Conservation (phyloP, 1,284 basidiomycete genomes). For the Stereum hirsutum region DNA sequence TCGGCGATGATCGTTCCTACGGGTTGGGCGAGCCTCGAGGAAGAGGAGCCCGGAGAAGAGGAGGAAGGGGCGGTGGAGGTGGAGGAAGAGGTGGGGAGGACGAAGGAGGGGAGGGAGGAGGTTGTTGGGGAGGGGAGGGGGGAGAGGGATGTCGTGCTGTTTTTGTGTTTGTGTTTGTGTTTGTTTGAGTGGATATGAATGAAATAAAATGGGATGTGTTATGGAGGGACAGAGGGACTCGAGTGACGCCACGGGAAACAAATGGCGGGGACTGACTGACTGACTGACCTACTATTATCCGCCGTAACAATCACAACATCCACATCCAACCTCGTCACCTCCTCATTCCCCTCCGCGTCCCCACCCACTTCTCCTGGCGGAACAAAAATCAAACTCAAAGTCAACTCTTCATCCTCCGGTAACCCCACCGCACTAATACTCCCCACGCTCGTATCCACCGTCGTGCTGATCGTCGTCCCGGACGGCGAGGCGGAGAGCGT, state of each 20-base stretch:
- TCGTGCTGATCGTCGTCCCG: constrained; percentile 17
- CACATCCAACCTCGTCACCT: constrained; percentile 16
- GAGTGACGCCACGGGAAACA: neutral
- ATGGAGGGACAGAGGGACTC: too few relatives aligned
- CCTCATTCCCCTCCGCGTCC: too few relatives aligned
- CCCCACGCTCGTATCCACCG: constrained; percentile 18
- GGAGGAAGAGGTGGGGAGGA: constrained; percentile 8
- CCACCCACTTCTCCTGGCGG: constrained; percentile 2
- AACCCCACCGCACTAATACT: constrained; percentile 18
- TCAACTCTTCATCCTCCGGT: constrained; percentile 16
- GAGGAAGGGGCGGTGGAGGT: constrained; percentile 1
- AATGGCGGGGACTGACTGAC: neutral
- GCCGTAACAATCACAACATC: constrained; percentile 15
- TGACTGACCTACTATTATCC: constrained; percentile 4
- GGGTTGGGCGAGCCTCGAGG: constrained; percentile 9
- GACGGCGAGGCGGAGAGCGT: constrained; percentile 19
- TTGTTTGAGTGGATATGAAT: too few relatives aligned
- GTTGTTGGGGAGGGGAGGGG: constrained; percentile 9
- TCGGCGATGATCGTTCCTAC: constrained; percentile 13
- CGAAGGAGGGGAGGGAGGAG: constrained; percentile 12
- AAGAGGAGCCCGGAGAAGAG: neutral
- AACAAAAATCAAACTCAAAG: constrained; percentile 19
- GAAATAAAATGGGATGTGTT: too few relatives aligned
- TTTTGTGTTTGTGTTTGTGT: too few relatives aligned
- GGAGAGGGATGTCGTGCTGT: constrained; percentile 8